Evolutionary conservation across 352 stramenopile species (phyloP), one percentile per base, ranked within the genome.

Genomic region (Elongisporangium anandrum): DNA sequence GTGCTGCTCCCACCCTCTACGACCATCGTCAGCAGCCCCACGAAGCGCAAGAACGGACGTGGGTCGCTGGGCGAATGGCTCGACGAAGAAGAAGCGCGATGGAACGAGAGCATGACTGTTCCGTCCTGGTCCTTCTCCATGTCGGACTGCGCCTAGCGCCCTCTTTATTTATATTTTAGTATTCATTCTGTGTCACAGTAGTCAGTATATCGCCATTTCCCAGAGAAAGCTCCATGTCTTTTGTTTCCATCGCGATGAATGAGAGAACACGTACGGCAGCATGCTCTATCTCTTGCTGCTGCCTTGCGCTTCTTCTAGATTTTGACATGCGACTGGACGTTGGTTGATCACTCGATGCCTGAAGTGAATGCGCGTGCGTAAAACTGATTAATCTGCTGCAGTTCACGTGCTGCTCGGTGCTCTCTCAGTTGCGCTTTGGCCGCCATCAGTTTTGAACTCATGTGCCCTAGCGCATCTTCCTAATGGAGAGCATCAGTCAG

Each of bases 91-190:
- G 77, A 90, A 20, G 57, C 72, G 24, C 72, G 79, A 52, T 90
- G 77, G 75, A 81, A 76, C 67, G 61, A 79, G 45, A 73, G 60
- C 54, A 82, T 77, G 57, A 63, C 72, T 6, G 68, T 72, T 22
- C 77, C 74, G 21, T 88, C 77, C 13, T 88, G 75, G 77, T 88
- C 75, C 10, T 77, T 87, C 50, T 79, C 72, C 29, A 41, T 41
- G 29, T 41, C 29, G 29, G 29, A 41, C 29, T 41, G 29, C 9
- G 29, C 29, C 9, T 41, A 41, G 29, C 29, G 29, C 9, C 29
- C 13, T 41, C 29, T 8, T 41, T 41, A 41, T 41, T 41, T 41
- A 41, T 41, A 41, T 41, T 41, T 15, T 15, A 41, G 29, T 41
- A 41, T 9, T 15, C 29, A 41, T 41, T 41, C 29, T 41, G 29